Conservation (phyloP, 805 yeast species). For the Candida berthetii region DNA sequence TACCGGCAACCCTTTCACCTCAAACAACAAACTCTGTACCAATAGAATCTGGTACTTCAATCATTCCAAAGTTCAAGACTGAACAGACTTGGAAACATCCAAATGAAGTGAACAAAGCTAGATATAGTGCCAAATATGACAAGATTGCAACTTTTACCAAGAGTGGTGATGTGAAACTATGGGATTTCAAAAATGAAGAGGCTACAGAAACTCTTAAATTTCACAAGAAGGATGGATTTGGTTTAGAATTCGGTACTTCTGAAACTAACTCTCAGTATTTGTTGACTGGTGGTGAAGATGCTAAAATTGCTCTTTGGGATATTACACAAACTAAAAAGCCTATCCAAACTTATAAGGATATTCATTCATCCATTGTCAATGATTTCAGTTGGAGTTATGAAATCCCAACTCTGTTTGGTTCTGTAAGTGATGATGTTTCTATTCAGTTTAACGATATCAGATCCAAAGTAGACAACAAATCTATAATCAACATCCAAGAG, state of each 20-base stretch:
- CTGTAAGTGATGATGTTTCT: constrained; percentile 64
- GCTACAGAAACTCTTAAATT: constrained; percentile 30
- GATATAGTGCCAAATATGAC: constrained; percentile 29
- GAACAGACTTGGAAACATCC: constrained; percentile 43
- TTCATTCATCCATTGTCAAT: constrained; percentile 54
- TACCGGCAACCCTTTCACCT: constrained; percentile 41
- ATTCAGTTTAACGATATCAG: constrained; percentile 60
- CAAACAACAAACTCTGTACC: constrained; percentile 18
- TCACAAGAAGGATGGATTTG: constrained; percentile 65
- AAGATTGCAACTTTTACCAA: constrained; percentile 18
- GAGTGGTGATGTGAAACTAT: constrained; percentile 43
- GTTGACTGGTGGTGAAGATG: constrained; percentile 62
- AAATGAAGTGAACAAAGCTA: constrained; percentile 57
- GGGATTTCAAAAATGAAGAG: constrained; percentile 21
- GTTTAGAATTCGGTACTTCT: constrained; percentile 57
- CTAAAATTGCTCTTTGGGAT: constrained; percentile 70
- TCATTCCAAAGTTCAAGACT: constrained; percentile 31
- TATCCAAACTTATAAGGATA: constrained; percentile 34
- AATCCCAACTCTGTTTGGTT: constrained; percentile 46
- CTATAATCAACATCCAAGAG: constrained; percentile 35
- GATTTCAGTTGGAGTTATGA: constrained; percentile 55
- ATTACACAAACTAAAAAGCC: constrained; percentile 35
- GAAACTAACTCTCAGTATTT: constrained; percentile 30
- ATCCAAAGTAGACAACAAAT: constrained; percentile 15
- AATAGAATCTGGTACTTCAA: constrained; percentile 21